Evolutionary conservation across 169 alveolate species (phyloP).

Genomic region (Plasmodium falciparum): DNA sequence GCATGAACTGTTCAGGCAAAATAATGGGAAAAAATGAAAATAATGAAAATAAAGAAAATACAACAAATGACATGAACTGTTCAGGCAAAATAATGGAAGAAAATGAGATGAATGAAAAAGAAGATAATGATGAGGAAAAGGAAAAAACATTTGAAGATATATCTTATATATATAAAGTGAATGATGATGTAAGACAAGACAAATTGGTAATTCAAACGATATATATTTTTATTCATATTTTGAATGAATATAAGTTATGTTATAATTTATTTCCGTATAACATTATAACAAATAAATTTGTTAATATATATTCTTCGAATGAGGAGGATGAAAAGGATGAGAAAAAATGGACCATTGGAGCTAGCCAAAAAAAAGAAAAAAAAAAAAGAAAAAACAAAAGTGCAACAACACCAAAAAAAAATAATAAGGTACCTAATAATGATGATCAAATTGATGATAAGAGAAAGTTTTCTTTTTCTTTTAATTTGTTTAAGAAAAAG

Average conservation of each 20-base stretch:
- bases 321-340: conserved; percentile 17
- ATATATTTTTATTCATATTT: conserved; percentile 82
- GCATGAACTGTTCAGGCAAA: neutral
- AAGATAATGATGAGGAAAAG: neutral
- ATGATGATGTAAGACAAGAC: conserved; percentile 92
- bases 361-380: neutral
- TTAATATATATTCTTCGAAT: conserved; percentile 53
- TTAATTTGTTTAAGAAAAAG: conserved; percentile 39
- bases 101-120: neutral
- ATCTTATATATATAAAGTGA: conserved; percentile 88
- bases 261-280: conserved; percentile 82
- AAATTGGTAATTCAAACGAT: conserved; percentile 86
- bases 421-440: conserved; percentile 29
- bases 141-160: conserved; percentile 16
- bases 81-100: neutral
- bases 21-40: neutral
- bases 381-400: neutral
- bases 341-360: conserved; percentile 1
- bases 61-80: neutral
- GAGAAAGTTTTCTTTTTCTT: conserved; percentile 72
- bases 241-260: conserved; percentile 84
- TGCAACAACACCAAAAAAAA: neutral
- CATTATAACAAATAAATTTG: conserved; percentile 79
- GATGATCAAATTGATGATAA: conserved; percentile 80
- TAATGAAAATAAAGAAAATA: neutral